Base-by-base conservation (phyloP, 2,329 filamentous ascomycete species). In the Aspergillus phoenicis region DNA sequence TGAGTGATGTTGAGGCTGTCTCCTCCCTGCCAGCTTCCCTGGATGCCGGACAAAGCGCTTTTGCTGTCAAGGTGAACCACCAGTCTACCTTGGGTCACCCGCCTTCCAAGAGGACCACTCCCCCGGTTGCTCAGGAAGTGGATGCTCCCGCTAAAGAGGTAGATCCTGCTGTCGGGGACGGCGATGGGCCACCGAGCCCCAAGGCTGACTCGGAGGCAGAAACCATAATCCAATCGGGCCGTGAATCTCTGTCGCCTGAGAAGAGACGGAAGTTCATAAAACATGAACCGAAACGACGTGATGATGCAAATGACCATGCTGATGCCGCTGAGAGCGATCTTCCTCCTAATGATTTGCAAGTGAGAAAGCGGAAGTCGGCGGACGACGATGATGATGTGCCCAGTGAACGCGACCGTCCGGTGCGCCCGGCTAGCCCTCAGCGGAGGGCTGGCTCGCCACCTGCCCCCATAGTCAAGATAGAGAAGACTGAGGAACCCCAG, bases 191-290 rank as follows among this genome's bases (percentile, higher is more conserved):
- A 24, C 69, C 69, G 58, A 76, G 77, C 61, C 75, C 75, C 61
- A 77, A 71, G 70, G 77, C 77, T 52, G 80, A 82, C 67, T 81
- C 79, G 48, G 80, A 82, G 71, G 80, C 80, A 57, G 80, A 82
- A 69, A 82, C 80, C 20, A 78, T 81, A 61, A 82, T 82, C 59
- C 78, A 81, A 66, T 81, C 77, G 11, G 77, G 77, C 57, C 76
- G 77, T 43, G 77, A 80, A 65, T 77, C 76, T 33, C 64, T 79
- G 58, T 80, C 80, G 6, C 79, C 80, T 5, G 77, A 81, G 69
- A 81, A 81, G 70, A 78, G 77, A 67, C 75, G 75, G 60, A 77
- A 76, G 60, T 72, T 73, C 59, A 76, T 78, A 56, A 68, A 73
- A 48, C 77, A 79, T 67, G 71, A 77, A 57, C 71, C 71, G 54